Evolutionary conservation across 2,329 filamentous ascomycete genomes (phyloP).

Genomic region (Epichloe brachyelytri): DNA sequence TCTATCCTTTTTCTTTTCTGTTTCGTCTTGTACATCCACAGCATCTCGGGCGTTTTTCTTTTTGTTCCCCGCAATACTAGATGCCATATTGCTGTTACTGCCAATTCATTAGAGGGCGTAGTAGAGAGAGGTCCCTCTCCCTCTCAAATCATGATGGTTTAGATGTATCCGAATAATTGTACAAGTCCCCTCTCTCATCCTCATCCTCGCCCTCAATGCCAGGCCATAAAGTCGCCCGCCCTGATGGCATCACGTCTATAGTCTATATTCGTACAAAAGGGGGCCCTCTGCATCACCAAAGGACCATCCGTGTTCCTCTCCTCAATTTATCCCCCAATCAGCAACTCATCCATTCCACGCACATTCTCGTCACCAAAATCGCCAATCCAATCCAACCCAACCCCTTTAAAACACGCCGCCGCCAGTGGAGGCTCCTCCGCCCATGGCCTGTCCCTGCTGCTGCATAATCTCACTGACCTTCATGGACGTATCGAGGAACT

Average conservation of each 20-base stretch:
- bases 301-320: neutral
- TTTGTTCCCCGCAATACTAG: neutral
- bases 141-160: neutral
- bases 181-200: neutral
- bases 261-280: neutral
- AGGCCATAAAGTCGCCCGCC: neutral
- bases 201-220: neutral
- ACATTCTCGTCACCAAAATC: too few relatives aligned
- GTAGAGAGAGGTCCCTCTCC: neutral
- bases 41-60: neutral
- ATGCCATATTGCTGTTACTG: neutral
- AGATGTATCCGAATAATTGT: neutral
- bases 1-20: neutral
- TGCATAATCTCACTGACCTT: slow-evolving; percentile 97
- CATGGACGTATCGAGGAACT: slow-evolving; percentile 98
- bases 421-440: slow-evolving; percentile 28
- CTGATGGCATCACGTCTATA: neutral
- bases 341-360: neutral
- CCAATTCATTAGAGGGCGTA: neutral
- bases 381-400: too few relatives aligned
- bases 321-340: too few relatives aligned
- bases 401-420: slow-evolving; percentile 19
- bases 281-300: neutral
- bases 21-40: neutral
- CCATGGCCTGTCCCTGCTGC: slow-evolving; percentile 60